Evolutionary conservation across 345 rosid genomes (phyloP).

Genomic region (Rhizophora apiculata): DNA sequence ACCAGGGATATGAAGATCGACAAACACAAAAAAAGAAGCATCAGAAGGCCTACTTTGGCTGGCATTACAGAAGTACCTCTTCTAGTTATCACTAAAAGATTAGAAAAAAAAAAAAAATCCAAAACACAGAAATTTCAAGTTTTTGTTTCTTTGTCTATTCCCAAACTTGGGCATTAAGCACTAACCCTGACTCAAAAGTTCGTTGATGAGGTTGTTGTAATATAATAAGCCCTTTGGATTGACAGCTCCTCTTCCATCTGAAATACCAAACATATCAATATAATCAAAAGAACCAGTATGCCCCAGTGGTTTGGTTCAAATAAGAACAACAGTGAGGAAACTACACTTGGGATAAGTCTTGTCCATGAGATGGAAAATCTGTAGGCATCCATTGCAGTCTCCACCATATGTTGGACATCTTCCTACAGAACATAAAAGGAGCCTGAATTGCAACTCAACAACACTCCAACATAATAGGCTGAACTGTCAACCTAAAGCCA

Average conservation of each 20-base stretch:
- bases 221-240: slow-evolving; percentile 52
- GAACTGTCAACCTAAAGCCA: background rate
- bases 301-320: background rate
- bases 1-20: background rate
- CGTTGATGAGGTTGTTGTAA: slow-evolving; percentile 57
- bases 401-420: slow-evolving; percentile 75
- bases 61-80: background rate
- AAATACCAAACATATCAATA: background rate
- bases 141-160: background rate
- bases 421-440: slow-evolving; percentile 39
- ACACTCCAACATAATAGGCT: background rate
- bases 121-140: too few relatives aligned
- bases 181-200: slow-evolving; percentile 43
- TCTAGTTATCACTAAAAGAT: background rate
- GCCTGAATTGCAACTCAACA: background rate
- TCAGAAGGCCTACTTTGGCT: background rate
- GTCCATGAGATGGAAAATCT: slow-evolving; percentile 83
- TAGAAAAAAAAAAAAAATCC: background rate
- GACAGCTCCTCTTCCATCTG: slow-evolving; percentile 61
- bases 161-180: slow-evolving; percentile 8
- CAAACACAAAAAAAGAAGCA: background rate
- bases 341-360: slow-evolving; percentile 65
- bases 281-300: background rate
- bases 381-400: slow-evolving; percentile 58
- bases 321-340: background rate